Evolutionary conservation across 306 rosid genomes (phyloP), one percentile per base, ranked within the genome.

Genomic region (Quercus parvula): DNA sequence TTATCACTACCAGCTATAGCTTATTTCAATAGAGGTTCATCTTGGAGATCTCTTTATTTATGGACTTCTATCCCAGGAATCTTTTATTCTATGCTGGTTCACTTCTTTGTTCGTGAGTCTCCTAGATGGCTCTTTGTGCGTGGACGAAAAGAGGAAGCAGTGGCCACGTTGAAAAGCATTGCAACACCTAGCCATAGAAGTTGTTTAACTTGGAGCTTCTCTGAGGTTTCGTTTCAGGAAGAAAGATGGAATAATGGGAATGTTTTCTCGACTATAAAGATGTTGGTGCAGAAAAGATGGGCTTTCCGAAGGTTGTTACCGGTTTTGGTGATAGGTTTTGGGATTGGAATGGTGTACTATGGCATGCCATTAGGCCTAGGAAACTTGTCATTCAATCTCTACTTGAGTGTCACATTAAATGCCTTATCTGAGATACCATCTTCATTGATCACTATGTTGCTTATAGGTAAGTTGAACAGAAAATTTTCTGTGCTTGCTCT

Each of bases 81-180:
- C 1, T 46, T 87, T 3, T 92, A 92, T 55, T 73, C 84, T 12
- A 0, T 81, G 2, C 1, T 71, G 5, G 83, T 92, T 2, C 73
- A 78, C 6, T 54, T 84, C 19, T 46, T 83, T 1, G 91, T 86
- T 22, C 75, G 11, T 1, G 97, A 92, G 19, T 90, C 97, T 0
- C 94, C 97, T 0, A 82, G 97, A 70, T 90, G 97, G 97, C 86
- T 90, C 7, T 77, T 90, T 4, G 79, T 90, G 10, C 76, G n/a
- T 49, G 97, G 97, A 10, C 75, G 82, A 3, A 85, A 74, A 44
- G 92, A 88, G n/a, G 94, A 92, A 33, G 97, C 93, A 3, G 22
- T 84, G 0, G 82, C 64, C 9, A 38, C 88, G 1, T 77, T 88
- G 3, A 79, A 59, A 74, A 17, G 56, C 75, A 85, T 88, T 19